Base-by-base conservation (phyloP, 1,284 basidiomycete species). In the Apiotrichum laibachii region DNA sequence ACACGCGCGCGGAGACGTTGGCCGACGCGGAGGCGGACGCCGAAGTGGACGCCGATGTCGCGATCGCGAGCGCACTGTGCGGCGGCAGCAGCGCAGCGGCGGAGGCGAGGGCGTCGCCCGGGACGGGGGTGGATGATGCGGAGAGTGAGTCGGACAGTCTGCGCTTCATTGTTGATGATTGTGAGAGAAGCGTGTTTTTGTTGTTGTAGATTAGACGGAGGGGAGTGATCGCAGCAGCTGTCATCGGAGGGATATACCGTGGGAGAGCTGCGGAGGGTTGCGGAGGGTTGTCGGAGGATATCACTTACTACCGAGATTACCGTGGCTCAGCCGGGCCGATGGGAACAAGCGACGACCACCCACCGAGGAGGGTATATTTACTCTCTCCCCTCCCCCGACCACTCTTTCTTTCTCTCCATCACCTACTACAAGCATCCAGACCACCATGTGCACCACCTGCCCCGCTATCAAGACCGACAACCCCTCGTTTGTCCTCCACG, bases 401-500 rank as follows among this genome's bases (percentile, higher is more conserved):
- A 21, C 18, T 35, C 31, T 37, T 16, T 50, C 47, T 51, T 19
- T 19, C 39, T 43, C 50, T 21, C 18, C 35, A 22, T 21, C 16
- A 9, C 33, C 21, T 33, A 39, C 16, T 10, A 12, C 37, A 9
- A n/a, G n/a, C 18, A 12, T 10, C 12, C 26, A 31, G 8, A 7
- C 11, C 57, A 53, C 31, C 40, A 31, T 31, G 26, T 31, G 26
- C 55, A 43, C 26, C 31, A 33, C 21, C 19, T 45, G 26, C 49
- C 43, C 52, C 19, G 9, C 43, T 9, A 50, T 70, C 62, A 68
- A 71, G 59, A 39, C 57, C 13, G 75, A 77, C 56, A 79, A 79
- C 69, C 75, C 73, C 44, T 71, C 67, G 50, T 77, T 77, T 54
- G 73, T 77, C 19, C 69, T 79, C 12, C 73, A 75, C 64, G 76